Evolutionary conservation across 208 protist species (phyloP), one percentile per base, ranked within the genome.

Genomic region (Leptomonas pyrrhocoris): DNA sequence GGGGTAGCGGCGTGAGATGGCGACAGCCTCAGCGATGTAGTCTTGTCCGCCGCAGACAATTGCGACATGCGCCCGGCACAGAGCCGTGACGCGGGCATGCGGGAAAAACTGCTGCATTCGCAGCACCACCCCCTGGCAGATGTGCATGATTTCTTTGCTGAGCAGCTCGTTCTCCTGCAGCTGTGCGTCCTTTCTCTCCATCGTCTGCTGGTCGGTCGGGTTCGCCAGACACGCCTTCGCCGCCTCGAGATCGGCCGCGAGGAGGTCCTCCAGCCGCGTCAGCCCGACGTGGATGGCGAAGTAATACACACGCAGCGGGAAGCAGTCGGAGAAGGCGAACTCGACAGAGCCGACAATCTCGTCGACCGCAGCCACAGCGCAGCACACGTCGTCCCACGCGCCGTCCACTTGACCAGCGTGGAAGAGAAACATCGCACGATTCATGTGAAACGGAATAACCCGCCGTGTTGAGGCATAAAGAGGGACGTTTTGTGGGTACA

Each of bases 311-410:
- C 74, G 68, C 11, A 92, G 62, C 31, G 90, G 77, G 46, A 86
- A 90, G 62, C 90, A 95, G 42, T 86, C 79, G 1, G 80, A 85
- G 57, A 93, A 92, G 68, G 84, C 85, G 43, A 91, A 86, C 68
- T 91, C 83, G 2, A 82, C 67, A 6, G 84, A 91, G 55, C 86
- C 90, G 30, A 84, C 81, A 23, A 95, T 58, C 69, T 95, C 90
- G 54, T 95, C 90, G 36, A 79, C 86, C 55, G 75, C 79, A 13
- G 79, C 90, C 27, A 93, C 90, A 2, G 89, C 85, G 54, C 84
- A 78, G 69, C 79, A 89, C 46, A 73, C 76, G 30, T 91, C 78
- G 34, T 80, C 79, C 89, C 89, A 94, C 23, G 85, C 84, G 25
- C 82, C 83, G 40, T 75, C 23, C 38, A 84, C 79, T 51, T 70